Conservation (phyloP, 129 eudicot species). For the Centrapalus pauciflorus region DNA sequence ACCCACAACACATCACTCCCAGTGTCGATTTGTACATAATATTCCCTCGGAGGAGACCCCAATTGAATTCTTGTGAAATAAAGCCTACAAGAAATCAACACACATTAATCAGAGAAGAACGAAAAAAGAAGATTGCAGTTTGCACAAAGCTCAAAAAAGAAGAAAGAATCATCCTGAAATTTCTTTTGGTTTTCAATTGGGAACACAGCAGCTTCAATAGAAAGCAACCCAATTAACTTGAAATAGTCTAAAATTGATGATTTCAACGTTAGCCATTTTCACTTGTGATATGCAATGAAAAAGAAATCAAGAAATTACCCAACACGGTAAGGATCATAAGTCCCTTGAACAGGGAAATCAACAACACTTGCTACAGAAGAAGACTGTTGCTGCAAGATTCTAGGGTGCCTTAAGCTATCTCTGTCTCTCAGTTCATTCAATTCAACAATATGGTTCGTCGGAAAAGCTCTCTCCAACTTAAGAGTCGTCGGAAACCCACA, state of each 20-base stretch:
- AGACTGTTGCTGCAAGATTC: slow-evolving; percentile 43
- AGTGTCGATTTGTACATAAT: slow-evolving; percentile 85
- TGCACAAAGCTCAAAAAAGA: background rate
- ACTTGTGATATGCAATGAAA: background rate
- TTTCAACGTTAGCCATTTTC: background rate
- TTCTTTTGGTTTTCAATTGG: background rate
- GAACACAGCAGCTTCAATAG: slow-evolving; percentile 7
- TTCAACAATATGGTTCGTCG: slow-evolving; percentile 45
- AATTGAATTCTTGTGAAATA: slow-evolving; percentile 73
- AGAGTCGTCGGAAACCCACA: slow-evolving; percentile 47
- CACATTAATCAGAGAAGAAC: background rate
- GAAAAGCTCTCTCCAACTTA: slow-evolving; percentile 69
- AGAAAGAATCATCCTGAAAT: slow-evolving; percentile 14
- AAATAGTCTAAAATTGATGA: background rate
- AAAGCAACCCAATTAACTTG: too few species aligned
- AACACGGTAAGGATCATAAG: slow-evolving; percentile 82
- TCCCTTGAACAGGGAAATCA: slow-evolving; percentile 80
- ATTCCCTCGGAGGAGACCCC: slow-evolving; percentile 86
- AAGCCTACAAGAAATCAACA: slow-evolving; percentile 44
- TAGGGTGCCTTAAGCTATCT: slow-evolving; percentile 68
- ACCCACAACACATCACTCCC: slow-evolving; percentile 98
- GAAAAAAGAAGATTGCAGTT: background rate
- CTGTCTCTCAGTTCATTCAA: slow-evolving; percentile 63
- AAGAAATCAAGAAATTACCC: slow-evolving; percentile 50
- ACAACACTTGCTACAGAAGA: slow-evolving; percentile 52